These are phyloP conservation scores for Euphorbia celastroides DNA, from an alignment of 441 rosid genomes.

Conservation along the genomic window DNA sequence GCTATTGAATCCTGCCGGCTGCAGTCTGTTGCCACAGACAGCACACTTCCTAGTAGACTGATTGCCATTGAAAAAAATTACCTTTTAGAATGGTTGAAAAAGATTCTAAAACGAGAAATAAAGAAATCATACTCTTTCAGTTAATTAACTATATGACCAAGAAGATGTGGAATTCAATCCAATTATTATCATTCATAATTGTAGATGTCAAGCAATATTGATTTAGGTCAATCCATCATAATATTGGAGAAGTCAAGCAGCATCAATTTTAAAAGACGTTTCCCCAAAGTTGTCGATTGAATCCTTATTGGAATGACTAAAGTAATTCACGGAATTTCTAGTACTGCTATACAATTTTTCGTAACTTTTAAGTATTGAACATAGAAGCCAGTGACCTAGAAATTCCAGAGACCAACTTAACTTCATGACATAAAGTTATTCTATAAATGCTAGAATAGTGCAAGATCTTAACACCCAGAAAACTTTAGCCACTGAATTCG, in stretches of 20 bases:
- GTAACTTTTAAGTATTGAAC: not conserved
- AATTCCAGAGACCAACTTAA: not conserved
- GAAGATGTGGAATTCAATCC: not conserved
- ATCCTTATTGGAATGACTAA: not conserved
- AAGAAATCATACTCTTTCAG: not conserved
- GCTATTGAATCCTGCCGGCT: constrained; percentile 23
- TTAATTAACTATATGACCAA: not conserved
- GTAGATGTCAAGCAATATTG: not conserved
- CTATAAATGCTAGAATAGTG: not conserved
- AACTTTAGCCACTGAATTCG: constrained; percentile 5
- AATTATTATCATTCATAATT: not conserved
- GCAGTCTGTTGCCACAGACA: constrained; percentile 26
- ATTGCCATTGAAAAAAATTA: constrained; percentile 9
- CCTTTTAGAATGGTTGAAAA: not conserved
- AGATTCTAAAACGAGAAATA: not conserved
- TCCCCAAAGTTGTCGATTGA: constrained; percentile 3
- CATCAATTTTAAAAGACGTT: not conserved
- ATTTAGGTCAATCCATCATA: not conserved
- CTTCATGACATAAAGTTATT: not conserved
- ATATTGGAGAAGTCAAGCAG: not conserved
- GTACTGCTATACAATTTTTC: constrained; percentile 6
- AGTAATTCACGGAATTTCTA: constrained; percentile 1
- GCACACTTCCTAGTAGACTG: constrained; percentile 11
- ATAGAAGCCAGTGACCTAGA: not conserved
- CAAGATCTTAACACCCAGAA: not conserved